A percentile compares a stretch with the other conserved stretches of the same genome.
phyloP scores from a whole-genome alignment of 352 stramenopile species.

The Phytophthora idaei region DNA sequence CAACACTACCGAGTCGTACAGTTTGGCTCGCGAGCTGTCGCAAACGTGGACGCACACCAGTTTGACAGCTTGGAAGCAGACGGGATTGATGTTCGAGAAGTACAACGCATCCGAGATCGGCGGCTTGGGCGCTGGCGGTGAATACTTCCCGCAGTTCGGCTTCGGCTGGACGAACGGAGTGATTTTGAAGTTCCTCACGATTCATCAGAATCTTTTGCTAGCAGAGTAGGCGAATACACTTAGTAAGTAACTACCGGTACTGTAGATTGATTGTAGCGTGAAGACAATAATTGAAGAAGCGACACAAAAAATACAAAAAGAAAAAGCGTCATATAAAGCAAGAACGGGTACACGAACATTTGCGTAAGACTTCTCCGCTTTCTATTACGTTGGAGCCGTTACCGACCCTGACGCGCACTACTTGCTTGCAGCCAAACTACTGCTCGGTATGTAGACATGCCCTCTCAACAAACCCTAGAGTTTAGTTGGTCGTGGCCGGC shows the following conservation, averaged over 20 bases:
- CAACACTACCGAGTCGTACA: constrained; percentile 52
- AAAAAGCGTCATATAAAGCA: constrained; percentile 35
- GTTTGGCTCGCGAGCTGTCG: constrained; percentile 56
- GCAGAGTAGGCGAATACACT: constrained; percentile 20
- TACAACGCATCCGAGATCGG: constrained; percentile 80
- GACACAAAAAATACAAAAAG: constrained; percentile 7
- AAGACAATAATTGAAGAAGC: too few relatives aligned
- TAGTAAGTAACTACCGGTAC: background rate
- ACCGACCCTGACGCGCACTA: constrained; percentile 26
- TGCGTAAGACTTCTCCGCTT: constrained; percentile 23
- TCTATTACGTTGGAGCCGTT: constrained; percentile 33
- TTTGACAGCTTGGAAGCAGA: constrained; percentile 67
- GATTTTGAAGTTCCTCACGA: constrained; percentile 87
- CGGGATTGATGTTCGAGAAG: constrained; percentile 90
- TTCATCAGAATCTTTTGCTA: constrained; percentile 71
- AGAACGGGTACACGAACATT: constrained; percentile 24
- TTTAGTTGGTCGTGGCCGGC: constrained; percentile 57
- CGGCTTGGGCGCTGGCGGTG: constrained; percentile 72
- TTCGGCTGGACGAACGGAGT: constrained; percentile 91
- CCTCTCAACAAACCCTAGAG: constrained; percentile 11
- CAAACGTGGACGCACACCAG: constrained; percentile 72
- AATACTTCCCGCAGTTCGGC: constrained; percentile 90
- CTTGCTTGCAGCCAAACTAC: constrained; percentile 30
- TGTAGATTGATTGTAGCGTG: background rate
- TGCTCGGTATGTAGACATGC: constrained; percentile 22